Evolutionary conservation across 139 green algal genomes (phyloP).

Genomic region (Closterium sp.): DNA sequence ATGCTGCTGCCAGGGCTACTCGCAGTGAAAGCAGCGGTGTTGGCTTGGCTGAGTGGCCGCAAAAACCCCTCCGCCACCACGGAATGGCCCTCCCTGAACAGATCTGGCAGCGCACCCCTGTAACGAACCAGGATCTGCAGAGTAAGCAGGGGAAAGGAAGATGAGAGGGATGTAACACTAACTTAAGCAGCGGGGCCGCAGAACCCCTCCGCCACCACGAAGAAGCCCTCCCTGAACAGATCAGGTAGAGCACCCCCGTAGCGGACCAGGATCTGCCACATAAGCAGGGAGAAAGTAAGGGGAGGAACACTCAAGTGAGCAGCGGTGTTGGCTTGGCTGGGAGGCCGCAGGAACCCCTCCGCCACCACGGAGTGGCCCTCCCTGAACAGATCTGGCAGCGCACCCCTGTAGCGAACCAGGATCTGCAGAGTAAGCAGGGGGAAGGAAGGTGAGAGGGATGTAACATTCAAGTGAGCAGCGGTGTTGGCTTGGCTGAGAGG

Average conservation of each 20-base stretch:
- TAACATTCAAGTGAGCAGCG: not conserved
- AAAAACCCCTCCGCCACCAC: slow-evolving; percentile 51
- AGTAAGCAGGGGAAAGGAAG: not conserved
- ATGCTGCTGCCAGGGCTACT: slow-evolving; percentile 3
- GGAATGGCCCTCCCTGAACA: slow-evolving; percentile 47
- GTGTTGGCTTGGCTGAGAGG: not conserved
- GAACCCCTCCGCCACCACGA: slow-evolving; percentile 47
- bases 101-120: slow-evolving; percentile 39
- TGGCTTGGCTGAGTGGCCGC: not conserved
- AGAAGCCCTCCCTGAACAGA: slow-evolving; percentile 46
- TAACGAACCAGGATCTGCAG: slow-evolving; percentile 42
- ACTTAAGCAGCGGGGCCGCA: slow-evolving; percentile 5
- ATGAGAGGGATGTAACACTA: too few species aligned
- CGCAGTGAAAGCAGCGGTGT: slow-evolving; percentile 3
- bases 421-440: slow-evolving; percentile 28
- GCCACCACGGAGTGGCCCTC: slow-evolving; percentile 35
- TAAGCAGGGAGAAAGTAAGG: not conserved
- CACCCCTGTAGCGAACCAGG: slow-evolving; percentile 35
- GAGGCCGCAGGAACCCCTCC: slow-evolving; percentile 35
- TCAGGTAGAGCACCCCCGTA: slow-evolving; percentile 45
- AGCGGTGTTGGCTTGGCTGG: too few species aligned
- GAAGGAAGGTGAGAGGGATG: not conserved
- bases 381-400: slow-evolving; percentile 40
- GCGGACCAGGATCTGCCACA: slow-evolving; percentile 32
- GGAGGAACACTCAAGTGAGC: not conserved